Percentiles rank a stretch among this genome's conserved stretches.
Evolutionary conservation across 2,329 filamentous ascomycete species (phyloP).

Genomic region (Colletotrichum liriopes): DNA sequence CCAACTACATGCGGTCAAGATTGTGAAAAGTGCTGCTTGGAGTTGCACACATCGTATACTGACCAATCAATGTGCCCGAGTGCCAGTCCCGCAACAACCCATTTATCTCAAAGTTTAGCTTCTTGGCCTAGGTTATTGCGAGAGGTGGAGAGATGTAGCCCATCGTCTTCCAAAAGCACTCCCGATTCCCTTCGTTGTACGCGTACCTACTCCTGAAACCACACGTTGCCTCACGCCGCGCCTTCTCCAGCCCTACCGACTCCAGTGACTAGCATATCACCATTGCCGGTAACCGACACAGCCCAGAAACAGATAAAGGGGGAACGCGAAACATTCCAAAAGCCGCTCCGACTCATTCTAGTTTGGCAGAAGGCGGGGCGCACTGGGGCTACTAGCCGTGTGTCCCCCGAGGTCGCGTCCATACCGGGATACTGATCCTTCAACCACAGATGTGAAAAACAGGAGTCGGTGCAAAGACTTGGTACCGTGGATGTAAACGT

Average conservation of each 20-base stretch:
- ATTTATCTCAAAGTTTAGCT: not conserved
- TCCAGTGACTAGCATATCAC: not conserved
- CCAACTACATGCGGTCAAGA: not conserved
- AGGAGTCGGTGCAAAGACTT: not conserved
- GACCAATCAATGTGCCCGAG: not conserved
- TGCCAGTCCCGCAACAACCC: not conserved
- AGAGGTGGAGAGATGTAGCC: not conserved
- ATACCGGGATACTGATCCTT: slow-evolving; percentile 2
- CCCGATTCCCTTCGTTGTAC: too few relatives aligned
- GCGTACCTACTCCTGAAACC: not conserved
- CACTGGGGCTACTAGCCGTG: not conserved
- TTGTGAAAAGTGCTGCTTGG: too few relatives aligned
- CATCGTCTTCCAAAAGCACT: not conserved
- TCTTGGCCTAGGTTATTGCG: not conserved
- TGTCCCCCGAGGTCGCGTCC: not conserved
- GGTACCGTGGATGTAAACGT: not conserved
- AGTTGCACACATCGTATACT: not conserved
- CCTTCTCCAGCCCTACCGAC: not conserved
- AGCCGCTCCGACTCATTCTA: too few relatives aligned
- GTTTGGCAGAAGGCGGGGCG: not conserved
- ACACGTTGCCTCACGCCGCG: not conserved
- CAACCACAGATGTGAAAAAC: not conserved
- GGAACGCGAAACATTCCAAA: not conserved
- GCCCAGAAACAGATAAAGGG: not conserved
- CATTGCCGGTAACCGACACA: not conserved